Conservation (phyloP, 2,329 filamentous ascomycete species). For the Exophiala sideris region DNA sequence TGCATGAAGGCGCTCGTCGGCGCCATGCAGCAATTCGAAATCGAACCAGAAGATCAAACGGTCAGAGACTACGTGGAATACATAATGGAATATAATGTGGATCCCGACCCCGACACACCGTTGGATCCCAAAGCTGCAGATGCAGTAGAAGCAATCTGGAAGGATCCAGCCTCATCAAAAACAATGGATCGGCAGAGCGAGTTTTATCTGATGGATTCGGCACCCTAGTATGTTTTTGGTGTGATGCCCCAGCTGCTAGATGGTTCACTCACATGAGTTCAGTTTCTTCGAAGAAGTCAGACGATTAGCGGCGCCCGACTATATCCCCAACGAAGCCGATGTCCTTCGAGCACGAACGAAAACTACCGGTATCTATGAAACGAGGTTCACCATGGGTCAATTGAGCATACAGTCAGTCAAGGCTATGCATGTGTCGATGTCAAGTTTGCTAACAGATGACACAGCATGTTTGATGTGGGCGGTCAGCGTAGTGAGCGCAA, state of each 20-base stretch:
- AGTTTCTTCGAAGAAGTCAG: conserved; percentile 95
- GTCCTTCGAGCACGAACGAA: conserved; percentile 94
- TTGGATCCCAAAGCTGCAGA: conserved; percentile 77
- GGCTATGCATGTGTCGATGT: conserved; percentile 4
- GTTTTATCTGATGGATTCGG: conserved; percentile 99
- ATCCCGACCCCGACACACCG: conserved; percentile 81
- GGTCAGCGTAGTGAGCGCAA: conserved; percentile 96
- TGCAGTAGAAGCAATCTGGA: conserved; percentile 85
- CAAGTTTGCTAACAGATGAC: conserved; percentile 26
- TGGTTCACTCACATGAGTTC: conserved; percentile 8
- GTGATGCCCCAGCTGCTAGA: conserved; percentile 20
- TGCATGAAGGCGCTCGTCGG: conserved; percentile 90
- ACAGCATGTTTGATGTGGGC: conserved; percentile 98
- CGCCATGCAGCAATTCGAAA: conserved; percentile 87
- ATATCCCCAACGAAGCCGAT: conserved; percentile 90
- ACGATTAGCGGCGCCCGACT: conserved; percentile 78
- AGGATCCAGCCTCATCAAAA: conserved; percentile 75
- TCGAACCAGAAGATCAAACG: conserved; percentile 69
- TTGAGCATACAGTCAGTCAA: conserved; percentile 88
- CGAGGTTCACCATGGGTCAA: conserved; percentile 96
- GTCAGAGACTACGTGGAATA: conserved; percentile 75
- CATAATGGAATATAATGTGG: conserved; percentile 81
- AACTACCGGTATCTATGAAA: conserved; percentile 98
- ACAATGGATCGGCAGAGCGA: conserved; percentile 93
- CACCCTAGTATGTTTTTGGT: conserved; percentile 75